These are phyloP conservation scores for Lasiodiplodia gonubiensis DNA, from an alignment of 2,329 filamentous ascomycete genomes.

Conservation along the genomic window DNA sequence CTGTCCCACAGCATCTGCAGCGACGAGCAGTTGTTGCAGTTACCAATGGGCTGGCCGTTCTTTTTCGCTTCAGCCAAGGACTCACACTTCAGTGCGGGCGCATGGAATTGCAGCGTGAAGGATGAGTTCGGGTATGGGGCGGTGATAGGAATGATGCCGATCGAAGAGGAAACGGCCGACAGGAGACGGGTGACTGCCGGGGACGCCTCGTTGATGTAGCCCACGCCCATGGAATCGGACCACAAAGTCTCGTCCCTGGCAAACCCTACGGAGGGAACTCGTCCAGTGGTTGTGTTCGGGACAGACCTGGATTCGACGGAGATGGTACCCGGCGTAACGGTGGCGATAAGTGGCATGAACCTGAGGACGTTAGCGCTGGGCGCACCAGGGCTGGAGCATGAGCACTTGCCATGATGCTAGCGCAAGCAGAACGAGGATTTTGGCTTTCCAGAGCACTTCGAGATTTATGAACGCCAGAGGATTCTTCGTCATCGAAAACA, in stretches of 20 bases:
- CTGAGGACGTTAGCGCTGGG: neutral
- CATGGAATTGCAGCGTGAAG: neutral
- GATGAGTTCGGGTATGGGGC: constrained; percentile 5
- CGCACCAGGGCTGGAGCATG: too few species aligned
- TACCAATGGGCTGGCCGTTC: neutral
- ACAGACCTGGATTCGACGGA: neutral
- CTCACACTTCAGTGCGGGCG: constrained; percentile 1
- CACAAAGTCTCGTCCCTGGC: neutral
- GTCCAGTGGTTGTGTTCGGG: neutral
- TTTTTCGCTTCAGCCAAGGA: neutral
- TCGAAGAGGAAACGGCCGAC: constrained; percentile 2
- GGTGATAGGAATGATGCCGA: neutral
- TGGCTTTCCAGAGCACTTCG: neutral
- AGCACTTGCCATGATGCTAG: neutral
- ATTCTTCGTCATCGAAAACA: constrained; percentile 11
- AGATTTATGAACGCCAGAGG: neutral
- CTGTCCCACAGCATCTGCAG: neutral
- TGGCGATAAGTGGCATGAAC: constrained; percentile 6
- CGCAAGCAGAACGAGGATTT: neutral
- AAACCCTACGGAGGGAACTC: neutral
- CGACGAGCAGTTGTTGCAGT: neutral
- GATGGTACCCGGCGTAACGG: constrained; percentile 5
- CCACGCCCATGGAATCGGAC: neutral
- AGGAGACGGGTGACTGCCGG: constrained; percentile 1
- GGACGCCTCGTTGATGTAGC: neutral